Conservation (phyloP, 1,139 yeast species). For the Debaryomyces sp. region DNA sequence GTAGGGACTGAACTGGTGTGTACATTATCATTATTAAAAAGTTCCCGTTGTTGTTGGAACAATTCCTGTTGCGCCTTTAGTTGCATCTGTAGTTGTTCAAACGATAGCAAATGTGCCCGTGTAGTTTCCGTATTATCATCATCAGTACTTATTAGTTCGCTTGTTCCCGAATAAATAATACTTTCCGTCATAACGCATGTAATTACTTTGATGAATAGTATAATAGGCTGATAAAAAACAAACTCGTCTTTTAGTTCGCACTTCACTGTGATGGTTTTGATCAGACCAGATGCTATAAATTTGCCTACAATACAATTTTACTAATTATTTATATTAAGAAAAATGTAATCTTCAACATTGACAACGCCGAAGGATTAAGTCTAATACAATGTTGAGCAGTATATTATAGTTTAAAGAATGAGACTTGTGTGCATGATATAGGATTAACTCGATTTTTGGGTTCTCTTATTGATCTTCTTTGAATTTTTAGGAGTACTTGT, state of each 20-base stretch:
- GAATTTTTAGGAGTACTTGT: conserved; percentile 14
- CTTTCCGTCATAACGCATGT: not conserved
- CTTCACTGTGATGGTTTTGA: no score
- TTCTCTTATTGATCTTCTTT: conserved; percentile 19
- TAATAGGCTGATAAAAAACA: not conserved
- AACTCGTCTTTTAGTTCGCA: not conserved
- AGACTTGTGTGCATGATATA: not conserved
- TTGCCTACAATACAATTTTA: not conserved
- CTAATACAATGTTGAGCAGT: not conserved
- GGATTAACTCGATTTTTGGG: conserved; percentile 7
- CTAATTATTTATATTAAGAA: not conserved
- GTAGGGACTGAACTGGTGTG: not conserved
- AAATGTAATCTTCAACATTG: not conserved
- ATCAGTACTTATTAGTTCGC: not conserved
- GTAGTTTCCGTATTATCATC: not conserved
- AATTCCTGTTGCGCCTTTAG: conserved; percentile 36
- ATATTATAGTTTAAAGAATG: not conserved
- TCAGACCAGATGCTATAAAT: not conserved
- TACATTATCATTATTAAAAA: conserved; percentile 17
- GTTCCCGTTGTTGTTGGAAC: conserved; percentile 32
- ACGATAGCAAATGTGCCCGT: conserved; percentile 4
- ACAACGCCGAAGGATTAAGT: not conserved
- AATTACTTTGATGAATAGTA: not conserved
- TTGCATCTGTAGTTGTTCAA: conserved; percentile 33
- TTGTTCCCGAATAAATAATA: not conserved